Conservation (phyloP, 2,329 filamentous ascomycete species). For the Fusarium austroafricanum region DNA sequence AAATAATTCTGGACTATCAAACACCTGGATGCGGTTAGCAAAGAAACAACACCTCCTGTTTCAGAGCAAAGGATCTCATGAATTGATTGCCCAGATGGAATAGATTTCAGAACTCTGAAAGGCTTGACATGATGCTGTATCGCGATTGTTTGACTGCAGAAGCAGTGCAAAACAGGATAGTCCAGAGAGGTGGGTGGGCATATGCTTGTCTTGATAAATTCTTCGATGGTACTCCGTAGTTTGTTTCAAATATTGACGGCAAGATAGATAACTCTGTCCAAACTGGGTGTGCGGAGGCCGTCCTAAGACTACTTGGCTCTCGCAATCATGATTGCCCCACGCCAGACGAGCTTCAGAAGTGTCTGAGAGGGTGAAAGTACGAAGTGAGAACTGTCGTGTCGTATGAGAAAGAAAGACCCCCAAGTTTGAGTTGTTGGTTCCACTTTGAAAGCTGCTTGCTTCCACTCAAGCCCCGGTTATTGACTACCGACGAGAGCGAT, state of each 20-base stretch:
- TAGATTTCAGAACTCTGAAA: neutral
- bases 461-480: neutral
- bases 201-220: neutral
- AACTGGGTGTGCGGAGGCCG: neutral
- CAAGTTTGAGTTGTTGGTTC: constrained; percentile 1
- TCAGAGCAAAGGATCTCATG: neutral
- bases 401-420: neutral
- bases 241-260: neutral
- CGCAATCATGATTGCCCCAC: neutral
- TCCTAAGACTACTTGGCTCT: neutral
- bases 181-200: neutral
- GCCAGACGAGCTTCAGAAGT: neutral
- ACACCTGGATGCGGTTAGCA: constrained; percentile 23
- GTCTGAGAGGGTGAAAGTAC: neutral
- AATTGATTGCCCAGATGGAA: neutral
- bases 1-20: constrained; percentile 11
- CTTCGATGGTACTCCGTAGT: neutral
- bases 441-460: neutral
- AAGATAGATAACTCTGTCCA: neutral
- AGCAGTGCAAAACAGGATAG: neutral
- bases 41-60: neutral
- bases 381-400: neutral
- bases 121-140: neutral
- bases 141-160: neutral
- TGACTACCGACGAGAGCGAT: constrained; percentile 5